Base-by-base conservation (phyloP, 2,329 filamentous ascomycete genomes). In the Alternaria gansuensis region DNA sequence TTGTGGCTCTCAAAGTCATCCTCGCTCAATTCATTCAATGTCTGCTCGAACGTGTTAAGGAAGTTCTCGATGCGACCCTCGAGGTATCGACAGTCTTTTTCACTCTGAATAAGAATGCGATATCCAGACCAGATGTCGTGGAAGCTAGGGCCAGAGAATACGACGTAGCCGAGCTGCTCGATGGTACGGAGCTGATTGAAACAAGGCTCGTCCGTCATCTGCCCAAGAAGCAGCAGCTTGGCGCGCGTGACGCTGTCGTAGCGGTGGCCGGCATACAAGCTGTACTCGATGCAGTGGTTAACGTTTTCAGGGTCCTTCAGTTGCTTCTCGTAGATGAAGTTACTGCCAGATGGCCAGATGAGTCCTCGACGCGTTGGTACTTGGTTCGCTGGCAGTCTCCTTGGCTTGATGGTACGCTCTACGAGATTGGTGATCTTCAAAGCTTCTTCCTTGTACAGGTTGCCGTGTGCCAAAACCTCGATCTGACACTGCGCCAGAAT, bases 161-260 rank as follows among this genome's bases (percentile, higher is more conserved):
- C 94, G 52, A 99, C 91, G 69, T 99, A 99, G 11, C 95, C 95
- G 6, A 99, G 88, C 79, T 99, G 94, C 77, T 99, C 94, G 78
- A 98, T 97, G 41, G 95, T 98, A 49, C 95, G 88, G 7, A 99
- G 84, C 76, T 96, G 93, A 78, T 99, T 92, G 74, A 98, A 99
- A 8, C 90, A 90, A 4, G 93, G 93, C 79, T 99, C 95, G 56
- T 96, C 91, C 0, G 92, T 88, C 80, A 99, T 90, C 78, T 98
- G 95, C 26, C 92, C 90, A 40, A 97, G 84, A 5, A 99, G 83
- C 40, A 96, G 82, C 0, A 91, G 84, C 77, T 91, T 93, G 13
- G 93, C 91, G 17, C 92, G 87, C 11, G 91, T 78, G 5, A 78
- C 74, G n/a, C 88, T 85, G 71, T 96, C 88, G 3, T 86, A 69